Conservation (phyloP, 805 yeast species). For the Hagleromyces aurorensis region DNA sequence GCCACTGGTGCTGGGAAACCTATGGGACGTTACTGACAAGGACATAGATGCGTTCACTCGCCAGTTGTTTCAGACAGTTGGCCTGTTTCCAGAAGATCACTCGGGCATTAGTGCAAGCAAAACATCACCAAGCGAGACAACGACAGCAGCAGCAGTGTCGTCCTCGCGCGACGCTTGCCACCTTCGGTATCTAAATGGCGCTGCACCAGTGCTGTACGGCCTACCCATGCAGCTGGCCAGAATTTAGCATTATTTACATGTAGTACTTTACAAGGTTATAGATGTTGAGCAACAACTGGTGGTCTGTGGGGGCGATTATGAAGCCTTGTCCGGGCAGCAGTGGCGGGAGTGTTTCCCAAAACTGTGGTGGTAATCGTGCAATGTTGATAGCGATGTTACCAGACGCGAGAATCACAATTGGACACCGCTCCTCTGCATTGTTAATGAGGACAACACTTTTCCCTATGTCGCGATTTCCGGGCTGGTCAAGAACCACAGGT, state of each 20-base stretch:
- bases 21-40: constrained; percentile 97
- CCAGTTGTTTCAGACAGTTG: constrained; percentile 58
- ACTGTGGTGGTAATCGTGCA: no score
- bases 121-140: constrained; percentile 12
- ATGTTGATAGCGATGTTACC: no score
- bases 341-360: no score
- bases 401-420: no score
- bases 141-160: constrained; percentile 50
- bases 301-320: no score
- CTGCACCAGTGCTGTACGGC: constrained; percentile 90
- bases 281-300: no score
- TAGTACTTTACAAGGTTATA: constrained; percentile 1
- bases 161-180: constrained; percentile 60
- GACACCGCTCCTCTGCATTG: no score
- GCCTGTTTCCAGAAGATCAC: constrained; percentile 34
- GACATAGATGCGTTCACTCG: constrained; percentile 79
- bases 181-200: constrained; percentile 73
- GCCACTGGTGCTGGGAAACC: constrained; percentile 73
- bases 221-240: constrained; percentile 41
- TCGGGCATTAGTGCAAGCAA: constrained; percentile 17
- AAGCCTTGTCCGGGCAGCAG: no score
- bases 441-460: no score
- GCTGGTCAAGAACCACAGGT: no score
- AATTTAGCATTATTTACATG: neutral
- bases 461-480: no score